A percentile compares a stretch with the other conserved stretches of the same genome.
Conservation (phyloP, 164 flowering plant genomes). For the Pachysandra terminalis region DNA sequence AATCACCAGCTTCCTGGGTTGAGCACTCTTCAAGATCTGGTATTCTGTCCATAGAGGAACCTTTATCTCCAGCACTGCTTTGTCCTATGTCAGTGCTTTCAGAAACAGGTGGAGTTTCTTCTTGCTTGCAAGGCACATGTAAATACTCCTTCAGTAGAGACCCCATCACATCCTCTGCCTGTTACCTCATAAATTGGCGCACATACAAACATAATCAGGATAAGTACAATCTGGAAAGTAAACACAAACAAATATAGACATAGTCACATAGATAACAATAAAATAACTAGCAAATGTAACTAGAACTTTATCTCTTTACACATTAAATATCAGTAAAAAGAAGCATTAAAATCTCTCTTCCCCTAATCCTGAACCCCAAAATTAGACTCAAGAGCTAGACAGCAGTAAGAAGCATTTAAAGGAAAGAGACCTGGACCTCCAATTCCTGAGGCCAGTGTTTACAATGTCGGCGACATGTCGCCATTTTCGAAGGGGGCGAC, state of each 20-base stretch:
- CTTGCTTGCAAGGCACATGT: constrained; percentile 28
- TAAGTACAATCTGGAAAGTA: not conserved
- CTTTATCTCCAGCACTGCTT: constrained; percentile 22
- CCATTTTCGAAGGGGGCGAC: too few relatives aligned
- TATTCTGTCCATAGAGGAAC: constrained; percentile 10
- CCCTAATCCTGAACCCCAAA: too few relatives aligned
- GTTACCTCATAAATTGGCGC: constrained; percentile 12
- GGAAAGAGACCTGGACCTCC: too few relatives aligned
- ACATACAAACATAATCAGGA: not conserved
- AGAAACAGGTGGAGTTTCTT: constrained; percentile 23
- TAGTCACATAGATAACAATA: too few relatives aligned
- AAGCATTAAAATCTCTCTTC: too few relatives aligned
- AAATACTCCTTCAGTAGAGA: constrained; percentile 71
- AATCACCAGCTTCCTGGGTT: constrained; percentile 24
- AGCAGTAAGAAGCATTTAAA: too few relatives aligned
- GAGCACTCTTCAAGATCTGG: constrained; percentile 8
- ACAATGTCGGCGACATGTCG: too few relatives aligned
- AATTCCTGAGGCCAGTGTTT: too few relatives aligned
- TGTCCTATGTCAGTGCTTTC: constrained; percentile 25
- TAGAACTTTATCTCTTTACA: too few relatives aligned
- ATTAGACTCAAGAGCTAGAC: too few relatives aligned
- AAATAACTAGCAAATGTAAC: too few relatives aligned
- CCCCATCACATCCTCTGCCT: constrained; percentile 95
- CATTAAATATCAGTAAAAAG: too few relatives aligned
- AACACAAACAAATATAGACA: not conserved